A percentile compares a stretch with the other conserved stretches of the same genome.
Conservation (phyloP, 1,284 basidiomycete species). For the Ceraceosorus guamensis region DNA sequence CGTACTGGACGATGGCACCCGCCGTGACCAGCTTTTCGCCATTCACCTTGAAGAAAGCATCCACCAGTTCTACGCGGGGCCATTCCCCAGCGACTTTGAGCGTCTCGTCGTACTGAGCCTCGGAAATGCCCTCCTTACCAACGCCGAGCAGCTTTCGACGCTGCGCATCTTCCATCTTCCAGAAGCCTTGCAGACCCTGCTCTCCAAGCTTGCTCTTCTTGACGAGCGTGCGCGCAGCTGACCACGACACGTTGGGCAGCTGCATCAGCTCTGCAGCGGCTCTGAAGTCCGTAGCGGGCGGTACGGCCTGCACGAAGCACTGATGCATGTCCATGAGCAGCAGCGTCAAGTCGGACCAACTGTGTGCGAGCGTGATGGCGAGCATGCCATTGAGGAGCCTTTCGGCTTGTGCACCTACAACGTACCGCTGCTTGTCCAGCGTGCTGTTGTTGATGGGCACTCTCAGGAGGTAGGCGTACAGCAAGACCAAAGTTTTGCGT, state of each 20-base stretch:
- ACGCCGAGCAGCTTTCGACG: conserved; percentile 35
- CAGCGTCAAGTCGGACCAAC: conserved; percentile 79
- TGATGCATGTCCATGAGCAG: conserved; percentile 75
- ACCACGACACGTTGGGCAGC: conserved; percentile 35
- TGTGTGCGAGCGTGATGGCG: conserved; percentile 75
- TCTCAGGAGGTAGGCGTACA: conserved; percentile 81
- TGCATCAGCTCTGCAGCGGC: conserved; percentile 34
- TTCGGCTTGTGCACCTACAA: conserved; percentile 30
- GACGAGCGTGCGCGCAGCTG: conserved; percentile 15
- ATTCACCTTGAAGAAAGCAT: conserved; percentile 82
- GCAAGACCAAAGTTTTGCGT: conserved; percentile 51
- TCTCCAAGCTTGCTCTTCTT: conserved; percentile 20
- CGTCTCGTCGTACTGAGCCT: conserved; percentile 56
- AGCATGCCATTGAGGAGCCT: conserved; percentile 71
- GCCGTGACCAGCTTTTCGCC: conserved; percentile 84
- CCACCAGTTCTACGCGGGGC: conserved; percentile 74
- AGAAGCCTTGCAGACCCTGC: conserved; percentile 40
- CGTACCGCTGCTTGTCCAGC: conserved; percentile 14
- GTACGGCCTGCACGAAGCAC: conserved; percentile 75
- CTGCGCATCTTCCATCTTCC: conserved; percentile 51
- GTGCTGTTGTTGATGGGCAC: conserved; percentile 22
- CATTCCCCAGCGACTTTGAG: conserved; percentile 65
- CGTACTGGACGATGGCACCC: conserved; percentile 77
- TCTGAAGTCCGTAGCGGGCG: conserved; percentile 17
- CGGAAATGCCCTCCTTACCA: conserved; percentile 18